A percentile compares a stretch with the other conserved stretches of the same genome.
phyloP scores from a whole-genome alignment of 2,329 filamentous ascomycete genomes.

The Paradendryphiella salina region DNA sequence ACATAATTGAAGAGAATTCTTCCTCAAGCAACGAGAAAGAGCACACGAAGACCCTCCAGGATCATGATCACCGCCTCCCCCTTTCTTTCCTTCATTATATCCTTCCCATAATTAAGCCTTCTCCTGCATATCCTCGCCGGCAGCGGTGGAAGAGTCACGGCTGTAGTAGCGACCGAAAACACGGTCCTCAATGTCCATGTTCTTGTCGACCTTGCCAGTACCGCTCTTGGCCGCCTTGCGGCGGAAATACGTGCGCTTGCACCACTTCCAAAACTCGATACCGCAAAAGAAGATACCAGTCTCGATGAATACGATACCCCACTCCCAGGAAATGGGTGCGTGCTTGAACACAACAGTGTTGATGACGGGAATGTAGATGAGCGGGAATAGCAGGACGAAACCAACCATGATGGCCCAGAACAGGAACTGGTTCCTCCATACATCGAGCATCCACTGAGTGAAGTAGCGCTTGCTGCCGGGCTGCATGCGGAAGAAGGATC shows the following conservation, averaged over 20 bases:
- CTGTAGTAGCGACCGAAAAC: constrained; percentile 25
- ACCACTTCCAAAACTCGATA: constrained; percentile 69
- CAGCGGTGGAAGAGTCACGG: neutral
- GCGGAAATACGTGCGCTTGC: constrained; percentile 57
- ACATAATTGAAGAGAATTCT: too few relatives aligned
- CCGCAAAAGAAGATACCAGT: constrained; percentile 65
- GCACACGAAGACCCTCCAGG: neutral
- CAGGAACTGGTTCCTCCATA: constrained; percentile 72
- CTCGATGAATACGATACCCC: constrained; percentile 67
- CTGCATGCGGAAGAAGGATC: constrained; percentile 75
- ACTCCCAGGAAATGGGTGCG: constrained; percentile 68
- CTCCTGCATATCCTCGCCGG: constrained; percentile 2
- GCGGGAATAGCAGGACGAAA: constrained; percentile 52
- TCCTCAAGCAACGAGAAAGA: neutral
- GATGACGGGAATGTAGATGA: constrained; percentile 68
- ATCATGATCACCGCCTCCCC: neutral
- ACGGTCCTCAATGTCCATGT: constrained; percentile 25
- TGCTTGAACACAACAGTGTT: constrained; percentile 69
- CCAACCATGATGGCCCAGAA: constrained; percentile 52
- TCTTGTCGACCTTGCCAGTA: constrained; percentile 16
- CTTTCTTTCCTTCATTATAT: neutral
- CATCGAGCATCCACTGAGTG: constrained; percentile 65
- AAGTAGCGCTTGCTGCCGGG: constrained; percentile 56
- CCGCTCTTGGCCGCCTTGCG: constrained; percentile 19
- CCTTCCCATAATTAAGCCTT: constrained; percentile 2